phyloP scores from a whole-genome alignment of 2,329 filamentous ascomycete species.

The Dothistroma septosporum region DNA sequence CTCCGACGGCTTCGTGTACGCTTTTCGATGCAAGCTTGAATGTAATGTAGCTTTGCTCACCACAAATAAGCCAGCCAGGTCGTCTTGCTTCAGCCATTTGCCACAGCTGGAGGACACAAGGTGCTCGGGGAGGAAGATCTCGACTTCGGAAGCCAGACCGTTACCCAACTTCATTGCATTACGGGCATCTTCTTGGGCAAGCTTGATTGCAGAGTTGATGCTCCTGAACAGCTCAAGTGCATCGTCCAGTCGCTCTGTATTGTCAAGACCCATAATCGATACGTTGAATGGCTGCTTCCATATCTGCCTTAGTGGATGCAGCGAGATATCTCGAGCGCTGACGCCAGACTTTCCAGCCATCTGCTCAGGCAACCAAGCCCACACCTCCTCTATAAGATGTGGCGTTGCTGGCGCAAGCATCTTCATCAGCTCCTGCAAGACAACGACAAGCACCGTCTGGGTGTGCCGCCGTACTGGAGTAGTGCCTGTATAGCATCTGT shows the following conservation, averaged over 20 bases:
- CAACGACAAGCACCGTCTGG: constrained; percentile 54
- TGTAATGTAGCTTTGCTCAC: constrained; percentile 37
- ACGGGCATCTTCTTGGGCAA: constrained; percentile 69
- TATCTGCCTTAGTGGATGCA: constrained; percentile 27
- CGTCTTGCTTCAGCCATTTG: constrained; percentile 22
- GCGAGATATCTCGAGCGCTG: neutral
- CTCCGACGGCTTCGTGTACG: constrained; percentile 9
- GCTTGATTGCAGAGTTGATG: constrained; percentile 66
- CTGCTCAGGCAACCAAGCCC: constrained; percentile 64
- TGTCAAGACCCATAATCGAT: neutral
- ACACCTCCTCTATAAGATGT: constrained; percentile 80
- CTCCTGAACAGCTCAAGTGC: constrained; percentile 41
- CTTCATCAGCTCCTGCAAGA: constrained; percentile 68
- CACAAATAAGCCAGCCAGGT: constrained; percentile 42
- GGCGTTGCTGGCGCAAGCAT: constrained; percentile 81
- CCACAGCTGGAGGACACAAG: constrained; percentile 5
- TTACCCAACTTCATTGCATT: constrained; percentile 69
- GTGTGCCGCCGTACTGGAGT: constrained; percentile 57
- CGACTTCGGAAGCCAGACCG: constrained; percentile 72
- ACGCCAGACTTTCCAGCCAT: constrained; percentile 18
- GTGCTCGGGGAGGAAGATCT: constrained; percentile 40
- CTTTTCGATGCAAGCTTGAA: neutral
- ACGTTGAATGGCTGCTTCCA: constrained; percentile 25
- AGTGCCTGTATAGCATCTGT: constrained; percentile 81
- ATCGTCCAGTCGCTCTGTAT: constrained; percentile 43